Evolutionary conservation across 75 land plant species (phyloP), one percentile per base, ranked within the genome.

Genomic region (Isoetes taiwanensis): DNA sequence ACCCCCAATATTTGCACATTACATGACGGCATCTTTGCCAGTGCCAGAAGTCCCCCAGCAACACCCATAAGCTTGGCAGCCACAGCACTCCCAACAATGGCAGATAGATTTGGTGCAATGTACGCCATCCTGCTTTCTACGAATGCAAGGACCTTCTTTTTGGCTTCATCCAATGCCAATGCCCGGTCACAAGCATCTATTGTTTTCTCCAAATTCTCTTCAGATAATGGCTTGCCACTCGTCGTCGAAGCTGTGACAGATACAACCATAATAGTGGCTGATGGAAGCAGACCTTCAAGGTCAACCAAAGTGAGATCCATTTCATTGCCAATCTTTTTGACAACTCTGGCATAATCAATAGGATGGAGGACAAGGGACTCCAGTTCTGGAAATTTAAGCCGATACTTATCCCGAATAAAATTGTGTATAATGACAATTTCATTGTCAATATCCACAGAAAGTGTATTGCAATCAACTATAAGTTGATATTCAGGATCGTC

Each of bases 61-160:
- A 84, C 81, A 4, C 98, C 98, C 98, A 93, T 88, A 52, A 94
- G 73, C 64, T 94, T 94, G 1, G 95, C 86, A 40, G 99, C 99
- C 53, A 88, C 96, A 37, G 81, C 86, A 71, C 84, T 84, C 0
- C 99, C 99, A 56, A 84, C 95, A 43, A 88, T 82, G 20, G 96
- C 90, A 35, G 99, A 94, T 23, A 94, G 66, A 70, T 94, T 94
- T 24, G 99, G 96, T 2, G 99, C 99, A 62, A 88, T 84, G 67
- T 74, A 81, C 16, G 85, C 90, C 99, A 94, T 88, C 66, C 99
- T 76, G 41, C 82, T 84, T 73, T 94, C 96, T 24, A 94, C 90
- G 73, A 87, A 94, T 31, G 77, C 86, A 43, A 94, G 78, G 5
- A 94, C 99, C 61, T 77, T 94, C 69, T 81, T 82, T 72, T 78